These are phyloP conservation scores for Lobosporangium transversale DNA, from an alignment of 192 early-diverging fungal genomes.

Conservation along the genomic window DNA sequence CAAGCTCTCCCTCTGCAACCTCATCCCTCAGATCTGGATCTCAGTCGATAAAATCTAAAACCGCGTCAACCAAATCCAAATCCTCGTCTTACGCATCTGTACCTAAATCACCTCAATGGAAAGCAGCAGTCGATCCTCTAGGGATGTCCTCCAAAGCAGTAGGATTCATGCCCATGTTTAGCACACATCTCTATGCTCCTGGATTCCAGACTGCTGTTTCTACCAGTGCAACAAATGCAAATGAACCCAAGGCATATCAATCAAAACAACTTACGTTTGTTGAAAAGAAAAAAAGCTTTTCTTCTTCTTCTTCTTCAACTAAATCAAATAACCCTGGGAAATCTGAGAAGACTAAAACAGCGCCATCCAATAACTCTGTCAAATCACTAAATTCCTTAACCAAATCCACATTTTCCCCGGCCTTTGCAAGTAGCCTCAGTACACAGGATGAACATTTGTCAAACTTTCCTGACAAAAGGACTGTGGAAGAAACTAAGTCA, in stretches of 20 bases:
- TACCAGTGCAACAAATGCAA: neutral
- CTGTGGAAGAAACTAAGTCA: neutral
- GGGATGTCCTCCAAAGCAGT: slow-evolving; percentile 32
- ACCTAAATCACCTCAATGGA: slow-evolving; percentile 17
- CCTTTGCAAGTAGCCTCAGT: slow-evolving; percentile 7
- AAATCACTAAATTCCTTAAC: slow-evolving; percentile 16
- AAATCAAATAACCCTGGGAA: slow-evolving; percentile 20
- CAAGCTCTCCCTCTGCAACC: slow-evolving; percentile 10
- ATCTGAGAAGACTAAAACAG: neutral
- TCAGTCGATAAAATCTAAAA: slow-evolving; percentile 20
- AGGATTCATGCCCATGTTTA: slow-evolving; percentile 13
- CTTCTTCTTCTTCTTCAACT: slow-evolving; percentile 18
- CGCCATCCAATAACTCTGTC: slow-evolving; percentile 13
- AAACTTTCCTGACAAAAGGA: neutral
- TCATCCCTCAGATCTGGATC: slow-evolving; percentile 18
- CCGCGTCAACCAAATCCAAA: slow-evolving; percentile 26
- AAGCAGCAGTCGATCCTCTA: slow-evolving; percentile 19
- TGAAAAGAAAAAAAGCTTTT: slow-evolving; percentile 13
- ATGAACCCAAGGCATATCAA: slow-evolving; percentile 22
- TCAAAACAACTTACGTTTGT: slow-evolving; percentile 29
- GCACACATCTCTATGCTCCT: slow-evolving; percentile 18
- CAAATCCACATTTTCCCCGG: slow-evolving; percentile 24
- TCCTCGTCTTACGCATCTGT: slow-evolving; percentile 13
- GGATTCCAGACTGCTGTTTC: slow-evolving; percentile 6
- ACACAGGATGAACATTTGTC: neutral